These are phyloP conservation scores for Helminthosporium solani DNA, from an alignment of 2,329 filamentous ascomycete species.

Conservation along the genomic window DNA sequence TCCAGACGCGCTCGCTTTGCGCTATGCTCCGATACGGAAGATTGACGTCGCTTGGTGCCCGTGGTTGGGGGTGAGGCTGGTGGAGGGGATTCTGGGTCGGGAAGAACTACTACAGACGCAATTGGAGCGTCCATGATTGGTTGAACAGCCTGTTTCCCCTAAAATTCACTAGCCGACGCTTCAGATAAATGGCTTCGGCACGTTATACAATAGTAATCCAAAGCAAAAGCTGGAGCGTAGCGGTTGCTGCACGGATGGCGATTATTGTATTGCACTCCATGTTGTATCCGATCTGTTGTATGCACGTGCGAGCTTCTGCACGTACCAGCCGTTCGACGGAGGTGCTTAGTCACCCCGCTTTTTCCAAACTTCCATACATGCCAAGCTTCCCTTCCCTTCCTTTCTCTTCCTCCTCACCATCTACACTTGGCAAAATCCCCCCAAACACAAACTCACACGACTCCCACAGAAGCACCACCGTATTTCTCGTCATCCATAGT, in stretches of 20 bases:
- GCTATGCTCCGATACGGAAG: constrained; percentile 53
- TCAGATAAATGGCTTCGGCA: background rate
- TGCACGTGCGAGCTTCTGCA: constrained; percentile 29
- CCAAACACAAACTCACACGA: too few relatives aligned
- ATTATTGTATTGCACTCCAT: too few relatives aligned
- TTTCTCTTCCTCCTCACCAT: too few relatives aligned
- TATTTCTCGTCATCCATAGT: too few relatives aligned
- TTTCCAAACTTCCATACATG: constrained; percentile 1
- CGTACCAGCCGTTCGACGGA: constrained; percentile 20
- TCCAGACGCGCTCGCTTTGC: constrained; percentile 56
- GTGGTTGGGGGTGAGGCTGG: constrained; percentile 29
- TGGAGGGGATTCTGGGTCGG: constrained; percentile 44
- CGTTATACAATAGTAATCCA: background rate
- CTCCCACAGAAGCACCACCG: too few relatives aligned
- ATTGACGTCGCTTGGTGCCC: constrained; percentile 55
- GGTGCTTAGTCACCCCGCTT: background rate
- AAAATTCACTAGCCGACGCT: background rate
- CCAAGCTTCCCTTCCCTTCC: background rate
- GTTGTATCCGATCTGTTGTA: too few relatives aligned
- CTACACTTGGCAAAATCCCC: too few relatives aligned
- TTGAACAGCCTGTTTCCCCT: background rate
- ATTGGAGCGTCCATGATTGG: constrained; percentile 45
- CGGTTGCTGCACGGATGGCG: too few relatives aligned
- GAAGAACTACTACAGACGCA: constrained; percentile 57
- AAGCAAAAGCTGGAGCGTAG: too few relatives aligned